Evolutionary conservation across 257 asterid species (phyloP), one percentile per base, ranked within the genome.

Genomic region (Hygrophila difformis): DNA sequence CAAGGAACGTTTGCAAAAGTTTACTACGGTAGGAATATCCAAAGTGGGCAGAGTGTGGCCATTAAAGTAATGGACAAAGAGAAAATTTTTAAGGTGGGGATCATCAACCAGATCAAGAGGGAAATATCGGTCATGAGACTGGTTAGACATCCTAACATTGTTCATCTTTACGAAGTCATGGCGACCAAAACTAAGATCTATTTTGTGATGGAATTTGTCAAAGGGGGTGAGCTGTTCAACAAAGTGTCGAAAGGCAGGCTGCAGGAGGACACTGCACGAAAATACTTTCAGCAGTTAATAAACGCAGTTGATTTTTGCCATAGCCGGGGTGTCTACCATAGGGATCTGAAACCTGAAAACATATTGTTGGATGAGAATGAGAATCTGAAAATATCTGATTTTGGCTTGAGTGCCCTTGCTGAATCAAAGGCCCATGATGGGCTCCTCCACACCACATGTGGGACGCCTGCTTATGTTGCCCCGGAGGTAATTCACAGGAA

Each of bases 391-490:
- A 66, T 87, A 14, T 75, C 97, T 1, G 97, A 87, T 68, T 87
- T 87, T 26, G 97, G 97, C 22, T 65, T 87, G 55, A 83, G 97
- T 53, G 97, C 94, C 7, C 66, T 83, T 6, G 71, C 84, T 1
- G 82, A 83, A 38, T 77, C 97, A 8, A 87, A 59, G 69, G 84
- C 65, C 20, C 85, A 67, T 49, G 97, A 87, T 1, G 93, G 93
- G 37, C 94, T 87, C 33, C 93, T 87, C 8, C 94, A 83, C 68
- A 87, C 97, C 0, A 73, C 80, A 0, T 87, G 97, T 63, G 97
- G 97, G 39, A 82, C 96, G 17, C 96, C 96, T n/a, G 94, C 96
- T 0, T 85, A 85, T 31, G 95, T 81, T 39, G 93, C 96, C 12
- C 96, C 96, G 0, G 96, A 87, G 51, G 96, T 87, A 38, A 83